These are phyloP conservation scores for Fusarium odoratissimum DNA, from an alignment of 2,329 filamentous ascomycete genomes.

Conservation along the genomic window DNA sequence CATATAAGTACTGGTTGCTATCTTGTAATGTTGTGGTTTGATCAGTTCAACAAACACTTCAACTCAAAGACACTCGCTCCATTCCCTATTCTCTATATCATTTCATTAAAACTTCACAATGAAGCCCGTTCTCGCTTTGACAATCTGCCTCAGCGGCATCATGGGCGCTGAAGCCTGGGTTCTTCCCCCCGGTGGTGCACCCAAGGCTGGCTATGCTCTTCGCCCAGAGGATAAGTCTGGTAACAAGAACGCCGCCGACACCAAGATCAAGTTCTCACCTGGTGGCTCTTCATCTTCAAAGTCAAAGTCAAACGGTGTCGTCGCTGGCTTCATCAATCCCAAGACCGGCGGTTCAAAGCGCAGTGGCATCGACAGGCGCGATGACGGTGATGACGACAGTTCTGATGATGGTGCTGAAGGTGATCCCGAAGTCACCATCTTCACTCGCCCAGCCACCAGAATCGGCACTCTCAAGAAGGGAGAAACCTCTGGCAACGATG, in stretches of 20 bases:
- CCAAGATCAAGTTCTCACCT: slow-evolving; percentile 1
- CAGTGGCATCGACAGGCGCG: not conserved
- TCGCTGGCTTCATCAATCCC: slow-evolving; percentile 1
- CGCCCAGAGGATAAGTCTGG: not conserved
- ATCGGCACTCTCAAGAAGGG: slow-evolving; percentile 2
- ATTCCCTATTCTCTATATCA: not conserved
- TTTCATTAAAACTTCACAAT: not conserved
- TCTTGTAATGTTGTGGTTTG: accelerated
- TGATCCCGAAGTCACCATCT: not conserved
- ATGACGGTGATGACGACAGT: not conserved
- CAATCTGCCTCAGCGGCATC: slow-evolving; percentile 1
- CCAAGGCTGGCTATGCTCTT: slow-evolving; percentile 16
- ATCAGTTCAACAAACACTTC: not conserved
- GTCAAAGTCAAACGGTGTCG: not conserved
- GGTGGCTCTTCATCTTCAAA: not conserved
- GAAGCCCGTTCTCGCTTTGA: slow-evolving; percentile 7
- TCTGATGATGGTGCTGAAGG: not conserved
- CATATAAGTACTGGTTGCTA: slow-evolving; percentile 4
- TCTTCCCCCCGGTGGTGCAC: not conserved
- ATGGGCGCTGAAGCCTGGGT: slow-evolving; percentile 11
- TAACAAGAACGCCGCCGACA: not conserved
- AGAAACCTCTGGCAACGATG: not conserved
- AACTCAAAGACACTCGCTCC: not conserved
- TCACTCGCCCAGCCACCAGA: not conserved
- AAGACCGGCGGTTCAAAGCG: not conserved